Percentiles rank a stretch among this genome's conserved stretches.
phyloP scores from a whole-genome alignment of 768 basidiomycete species.

The Leccinum obscurum region DNA sequence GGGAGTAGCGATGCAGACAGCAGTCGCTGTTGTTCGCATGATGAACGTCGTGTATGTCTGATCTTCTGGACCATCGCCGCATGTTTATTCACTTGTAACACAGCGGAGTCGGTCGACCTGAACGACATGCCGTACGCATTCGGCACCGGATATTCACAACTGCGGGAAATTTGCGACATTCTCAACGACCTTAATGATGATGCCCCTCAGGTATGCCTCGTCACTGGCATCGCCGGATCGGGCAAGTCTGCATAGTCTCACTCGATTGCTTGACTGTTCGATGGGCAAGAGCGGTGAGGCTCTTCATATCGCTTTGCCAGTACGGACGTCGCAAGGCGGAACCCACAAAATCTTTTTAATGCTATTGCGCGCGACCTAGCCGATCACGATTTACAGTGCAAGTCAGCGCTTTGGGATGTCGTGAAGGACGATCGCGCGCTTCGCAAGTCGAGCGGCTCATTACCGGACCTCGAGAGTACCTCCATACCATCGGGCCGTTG shows the following conservation, averaged over 20 bases:
- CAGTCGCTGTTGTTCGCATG: not conserved
- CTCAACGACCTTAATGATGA: not conserved
- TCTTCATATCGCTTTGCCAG: not conserved
- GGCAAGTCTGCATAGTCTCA: not conserved
- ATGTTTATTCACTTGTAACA: not conserved
- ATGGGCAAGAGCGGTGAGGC: not conserved
- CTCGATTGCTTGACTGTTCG: not conserved
- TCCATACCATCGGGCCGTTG: not conserved
- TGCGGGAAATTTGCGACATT: not conserved
- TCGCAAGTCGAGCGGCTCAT: not conserved
- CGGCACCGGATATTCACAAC: not conserved
- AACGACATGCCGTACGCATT: not conserved
- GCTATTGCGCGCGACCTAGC: not conserved
- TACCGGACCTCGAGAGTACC: not conserved
- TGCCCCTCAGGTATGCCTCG: not conserved
- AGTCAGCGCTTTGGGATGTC: not conserved
- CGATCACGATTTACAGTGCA: not conserved
- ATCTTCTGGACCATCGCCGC: not conserved
- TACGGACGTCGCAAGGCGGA: not conserved
- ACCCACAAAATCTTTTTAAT: not conserved
- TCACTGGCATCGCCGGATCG: not conserved
- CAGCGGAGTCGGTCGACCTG: not conserved
- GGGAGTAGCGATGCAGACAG: not conserved
- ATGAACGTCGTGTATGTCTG: not conserved
- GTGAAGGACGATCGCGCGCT: not conserved